Evolutionary conservation across 371 early-diverging fungal species (phyloP), one percentile per base, ranked within the genome.

Genomic region (Actinomucor elegans): DNA sequence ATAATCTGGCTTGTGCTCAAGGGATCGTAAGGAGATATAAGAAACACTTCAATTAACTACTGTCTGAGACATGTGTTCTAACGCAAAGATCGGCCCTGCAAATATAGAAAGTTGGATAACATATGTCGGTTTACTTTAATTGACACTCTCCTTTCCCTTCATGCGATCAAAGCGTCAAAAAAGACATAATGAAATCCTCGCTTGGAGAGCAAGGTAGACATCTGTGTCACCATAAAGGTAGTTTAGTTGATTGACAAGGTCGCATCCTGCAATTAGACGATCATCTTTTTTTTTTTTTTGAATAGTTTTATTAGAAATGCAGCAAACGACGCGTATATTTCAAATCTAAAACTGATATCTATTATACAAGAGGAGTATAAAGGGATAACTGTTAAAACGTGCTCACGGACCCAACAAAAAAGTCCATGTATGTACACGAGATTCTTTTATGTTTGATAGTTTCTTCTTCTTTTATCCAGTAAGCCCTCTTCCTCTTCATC

Each of bases 401-500:
- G 57, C 27, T 32, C 33, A 41, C 51, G 23, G 40, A 50, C 40
- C 17, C 47, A 32, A 40, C 18, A 50, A 10, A 27, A 34, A 32
- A n/a, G 38, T 32, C 32, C 34, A 46, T 32, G 24, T 32, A 40
- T 41, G 33, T 28, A 41, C 37, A 53, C 32, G 44, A 44, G 41
- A 24, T 41, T 24, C n/a, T 12, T 23, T 40, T 10, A 20, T 38
- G 11, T 18, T 38, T 45, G 27, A 44, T 43, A 32, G 21, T 34
- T 21, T 61, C 58, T 42, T 47, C 54, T 41, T 28, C 53, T 29
- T 27, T 32, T 45, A 12, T 48, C 47, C 23, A 66, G 40, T 17
- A 61, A 54, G 15, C 55, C 42, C 62, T 53, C 48, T 57, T 64
- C 60, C 36, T 60, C 69, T 12, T 56, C 57, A 28, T 64, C 65